Evolutionary conservation across 768 basidiomycete genomes (phyloP), one percentile per base, ranked within the genome.

Genomic region (Tulasnella sp.): DNA sequence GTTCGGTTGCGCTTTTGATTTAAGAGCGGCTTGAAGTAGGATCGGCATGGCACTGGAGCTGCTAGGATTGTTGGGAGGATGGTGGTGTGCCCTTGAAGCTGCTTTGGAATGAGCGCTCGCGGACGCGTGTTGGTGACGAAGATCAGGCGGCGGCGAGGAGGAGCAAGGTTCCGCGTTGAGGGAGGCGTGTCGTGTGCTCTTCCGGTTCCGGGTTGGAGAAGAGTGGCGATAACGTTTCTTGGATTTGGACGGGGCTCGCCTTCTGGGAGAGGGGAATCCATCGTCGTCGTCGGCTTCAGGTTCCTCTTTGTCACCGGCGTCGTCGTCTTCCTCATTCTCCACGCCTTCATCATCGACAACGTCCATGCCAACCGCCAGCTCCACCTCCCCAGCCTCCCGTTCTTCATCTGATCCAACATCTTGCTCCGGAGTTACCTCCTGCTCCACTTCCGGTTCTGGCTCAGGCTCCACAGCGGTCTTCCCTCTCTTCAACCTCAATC

Each of bases 1-100:
- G 19, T 72, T 73, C 13, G 75, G 76, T 44, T 73, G 71, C 9
- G 70, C 69, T 27, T 58, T 58, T 11, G 34, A n/a, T 17, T 21
- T 17, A 10, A 38, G 41, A 51, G 58, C 58, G 21, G 50, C 19
- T 24, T 50, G 48, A 38, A 60, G 23, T 27, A 60, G 21, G n/a
- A 42, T 50, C 8, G 48, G 41, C 11, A 50, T 43, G 19, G 61
- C 30, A 21, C 19, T n/a, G 11, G 34, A 11, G 23, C 17, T 43
- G 51, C n/a, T 4, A 29, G 41, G 34, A 27, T 19, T 11, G 3
- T 13, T 29, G 3, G 55, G 13, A 8, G 26, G 9, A 38, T 9
- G 3, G 43, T 29, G 13, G 19, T 21, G 27, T 48, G 41, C 15
- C 19, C 24, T 27, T 45, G 53, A 34, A n/a, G 17, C 10, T 11